phyloP scores from a whole-genome alignment of 495 filamentous ascomycete species.

The Friedmanniomyces simplex region DNA sequence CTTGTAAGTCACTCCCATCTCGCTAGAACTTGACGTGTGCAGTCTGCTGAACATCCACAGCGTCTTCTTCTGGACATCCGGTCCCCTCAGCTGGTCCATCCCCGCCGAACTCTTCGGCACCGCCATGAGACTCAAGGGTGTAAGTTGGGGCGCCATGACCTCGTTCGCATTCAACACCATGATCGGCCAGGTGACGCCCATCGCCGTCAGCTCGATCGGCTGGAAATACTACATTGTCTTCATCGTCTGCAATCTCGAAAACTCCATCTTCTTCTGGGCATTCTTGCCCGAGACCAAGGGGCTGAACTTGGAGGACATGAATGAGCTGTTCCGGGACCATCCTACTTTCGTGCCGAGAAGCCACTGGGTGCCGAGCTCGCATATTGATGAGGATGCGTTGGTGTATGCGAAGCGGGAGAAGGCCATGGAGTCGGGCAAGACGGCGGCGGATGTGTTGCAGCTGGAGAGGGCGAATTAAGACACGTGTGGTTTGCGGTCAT shows the following conservation, averaged over 20 bases:
- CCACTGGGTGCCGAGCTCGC: slow-evolving; percentile 19
- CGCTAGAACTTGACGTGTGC: too few relatives aligned
- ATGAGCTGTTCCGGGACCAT: slow-evolving; percentile 28
- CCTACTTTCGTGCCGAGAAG: slow-evolving; percentile 22
- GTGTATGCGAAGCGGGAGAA: slow-evolving; percentile 13
- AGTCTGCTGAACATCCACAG: too few relatives aligned
- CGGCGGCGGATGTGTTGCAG: background rate
- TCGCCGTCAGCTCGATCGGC: slow-evolving; percentile 20
- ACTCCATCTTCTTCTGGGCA: slow-evolving; percentile 30
- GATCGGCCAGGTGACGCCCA: slow-evolving; percentile 27
- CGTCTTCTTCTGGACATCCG: slow-evolving; percentile 21
- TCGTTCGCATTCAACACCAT: slow-evolving; percentile 29
- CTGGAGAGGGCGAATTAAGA: background rate
- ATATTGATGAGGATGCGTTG: slow-evolving; percentile 17
- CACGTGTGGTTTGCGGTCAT: too few relatives aligned
- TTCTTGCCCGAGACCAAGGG: slow-evolving; percentile 32
- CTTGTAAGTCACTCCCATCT: background rate
- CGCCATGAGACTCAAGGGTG: slow-evolving; percentile 21
- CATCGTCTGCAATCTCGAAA: slow-evolving; percentile 23
- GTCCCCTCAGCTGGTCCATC: slow-evolving; percentile 24
- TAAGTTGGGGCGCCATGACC: slow-evolving; percentile 21
- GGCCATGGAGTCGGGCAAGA: background rate
- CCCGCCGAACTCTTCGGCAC: slow-evolving; percentile 26
- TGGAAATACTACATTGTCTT: slow-evolving; percentile 27
- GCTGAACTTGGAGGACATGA: slow-evolving; percentile 26